Evolutionary conservation across 2,329 filamentous ascomycete species (phyloP).

Genomic region (Sclerotinia sclerotiorum): DNA sequence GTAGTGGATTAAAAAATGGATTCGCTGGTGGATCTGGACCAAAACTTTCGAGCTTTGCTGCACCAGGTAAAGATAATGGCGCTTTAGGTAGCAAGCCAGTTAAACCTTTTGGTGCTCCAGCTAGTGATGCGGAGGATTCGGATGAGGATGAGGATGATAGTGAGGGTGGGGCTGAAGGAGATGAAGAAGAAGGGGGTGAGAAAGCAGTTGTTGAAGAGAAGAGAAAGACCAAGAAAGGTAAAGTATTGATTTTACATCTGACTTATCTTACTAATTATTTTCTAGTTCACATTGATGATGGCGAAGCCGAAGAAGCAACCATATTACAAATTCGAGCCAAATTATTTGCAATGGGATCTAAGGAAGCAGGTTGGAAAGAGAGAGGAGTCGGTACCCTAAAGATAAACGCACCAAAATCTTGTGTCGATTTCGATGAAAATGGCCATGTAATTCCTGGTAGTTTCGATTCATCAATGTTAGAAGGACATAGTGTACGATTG

Average conservation of each 20-base stretch:
- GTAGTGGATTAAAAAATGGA: conserved; percentile 45
- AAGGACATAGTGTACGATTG: conserved; percentile 62
- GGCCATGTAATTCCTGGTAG: conserved; percentile 51
- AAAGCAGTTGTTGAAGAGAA: conserved; percentile 56
- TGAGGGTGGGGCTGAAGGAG: conserved; percentile 46
- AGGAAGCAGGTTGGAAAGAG: conserved; percentile 75
- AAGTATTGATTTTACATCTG: conserved; percentile 38
- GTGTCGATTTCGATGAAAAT: conserved; percentile 55
- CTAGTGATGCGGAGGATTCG: conserved; percentile 58
- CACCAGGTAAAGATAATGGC: conserved; percentile 52
- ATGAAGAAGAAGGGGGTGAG: conserved; percentile 50
- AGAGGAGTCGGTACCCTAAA: conserved; percentile 81
- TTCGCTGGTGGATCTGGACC: conserved; percentile 43
- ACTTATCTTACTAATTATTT: conserved; percentile 1
- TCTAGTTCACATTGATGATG: conserved; percentile 69
- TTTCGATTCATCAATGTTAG: conserved; percentile 57
- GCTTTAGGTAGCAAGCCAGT: conserved; percentile 57
- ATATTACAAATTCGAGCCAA: conserved; percentile 76
- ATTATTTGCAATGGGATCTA: conserved; percentile 72
- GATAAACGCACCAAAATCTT: conserved; percentile 69
- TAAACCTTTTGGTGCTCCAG: conserved; percentile 76
- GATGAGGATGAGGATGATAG: conserved; percentile 46
- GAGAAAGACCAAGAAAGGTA: conserved; percentile 67
- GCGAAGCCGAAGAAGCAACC: conserved; percentile 79
- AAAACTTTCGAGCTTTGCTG: conserved; percentile 68